Evolutionary conservation across 1,139 yeast species (phyloP).

Genomic region (Sugiyamaella japonica): DNA sequence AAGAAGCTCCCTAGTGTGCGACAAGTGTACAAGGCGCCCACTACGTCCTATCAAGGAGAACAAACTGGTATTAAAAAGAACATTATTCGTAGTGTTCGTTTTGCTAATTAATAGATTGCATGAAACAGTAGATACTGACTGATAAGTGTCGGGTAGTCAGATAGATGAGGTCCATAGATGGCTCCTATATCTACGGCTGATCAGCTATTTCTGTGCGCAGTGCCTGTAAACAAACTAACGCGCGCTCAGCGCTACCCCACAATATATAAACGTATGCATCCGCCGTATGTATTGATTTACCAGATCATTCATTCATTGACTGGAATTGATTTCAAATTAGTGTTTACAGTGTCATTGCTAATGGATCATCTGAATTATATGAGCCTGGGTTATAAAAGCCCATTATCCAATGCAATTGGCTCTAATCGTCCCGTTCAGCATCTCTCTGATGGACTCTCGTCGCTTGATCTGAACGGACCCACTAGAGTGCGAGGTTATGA

Average conservation of each 20-base stretch:
- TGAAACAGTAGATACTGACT: no score
- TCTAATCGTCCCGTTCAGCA: not conserved
- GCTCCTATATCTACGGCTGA: no score
- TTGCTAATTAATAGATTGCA: constrained; percentile 34
- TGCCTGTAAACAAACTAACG: no score
- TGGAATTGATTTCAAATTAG: not conserved
- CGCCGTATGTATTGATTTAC: no score
- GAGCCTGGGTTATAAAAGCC: not conserved
- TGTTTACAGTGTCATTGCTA: not conserved
- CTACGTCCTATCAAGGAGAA: constrained; percentile 91
- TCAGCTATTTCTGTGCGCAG: no score
- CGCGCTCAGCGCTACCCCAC: no score
- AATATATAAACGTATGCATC: no score
- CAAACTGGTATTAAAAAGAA: constrained; percentile 97
- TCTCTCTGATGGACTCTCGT: not conserved
- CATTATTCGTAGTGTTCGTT: constrained; percentile 79
- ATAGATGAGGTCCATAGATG: no score
- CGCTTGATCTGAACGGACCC: not conserved
- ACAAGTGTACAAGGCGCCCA: constrained; percentile 77
- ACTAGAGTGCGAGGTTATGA: not conserved
- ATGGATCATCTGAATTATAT: not conserved
- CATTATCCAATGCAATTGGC: not conserved
- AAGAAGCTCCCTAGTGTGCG: constrained; percentile 90
- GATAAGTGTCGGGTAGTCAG: no score
- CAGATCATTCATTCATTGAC: not conserved